These are phyloP conservation scores for Phytophthora aleatoria DNA, from an alignment of 352 stramenopile genomes.

Conservation along the genomic window DNA sequence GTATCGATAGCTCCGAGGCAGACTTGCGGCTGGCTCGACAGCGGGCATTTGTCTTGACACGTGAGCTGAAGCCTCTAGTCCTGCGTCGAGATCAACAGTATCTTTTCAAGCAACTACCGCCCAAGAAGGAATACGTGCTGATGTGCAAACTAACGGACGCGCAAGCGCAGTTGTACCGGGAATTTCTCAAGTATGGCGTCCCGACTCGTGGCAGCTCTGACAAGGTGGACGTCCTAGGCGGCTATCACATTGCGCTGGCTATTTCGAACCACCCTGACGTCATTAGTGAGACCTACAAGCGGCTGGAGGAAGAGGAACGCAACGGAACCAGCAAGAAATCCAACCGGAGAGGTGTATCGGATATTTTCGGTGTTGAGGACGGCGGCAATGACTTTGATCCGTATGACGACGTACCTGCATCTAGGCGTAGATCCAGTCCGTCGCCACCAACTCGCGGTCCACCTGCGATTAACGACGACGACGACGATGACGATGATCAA, in stretches of 20 bases:
- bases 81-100: conserved; percentile 88
- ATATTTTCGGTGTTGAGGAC: conserved; percentile 52
- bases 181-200: conserved; percentile 68
- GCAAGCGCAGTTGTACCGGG: conserved; percentile 76
- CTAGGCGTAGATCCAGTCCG: conserved; percentile 2
- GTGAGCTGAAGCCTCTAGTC: conserved; percentile 80
- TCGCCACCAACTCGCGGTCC: conserved; percentile 3
- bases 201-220: conserved; percentile 56
- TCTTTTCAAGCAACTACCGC: conserved; percentile 81
- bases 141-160: conserved; percentile 81
- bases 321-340: conserved; percentile 44
- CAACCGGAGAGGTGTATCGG: conserved; percentile 27
- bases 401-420: conserved; percentile 24
- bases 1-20: conserved; percentile 73
- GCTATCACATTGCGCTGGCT: conserved; percentile 86
- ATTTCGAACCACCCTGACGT: conserved; percentile 92
- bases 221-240: conserved; percentile 77
- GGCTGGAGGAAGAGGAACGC: conserved; percentile 59
- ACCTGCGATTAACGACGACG: conserved; percentile 21
- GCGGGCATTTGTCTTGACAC: conserved; percentile 81
- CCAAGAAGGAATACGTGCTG: conserved; percentile 90
- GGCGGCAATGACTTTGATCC: conserved; percentile 61
- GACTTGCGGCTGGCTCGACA: conserved; percentile 75
- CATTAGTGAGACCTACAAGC: conserved; percentile 65
- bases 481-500: conserved; percentile 41